Percentiles rank a stretch among this genome's conserved stretches.
Evolutionary conservation across 2,329 filamentous ascomycete species (phyloP).

Genomic region (Ceratocystis destructans): DNA sequence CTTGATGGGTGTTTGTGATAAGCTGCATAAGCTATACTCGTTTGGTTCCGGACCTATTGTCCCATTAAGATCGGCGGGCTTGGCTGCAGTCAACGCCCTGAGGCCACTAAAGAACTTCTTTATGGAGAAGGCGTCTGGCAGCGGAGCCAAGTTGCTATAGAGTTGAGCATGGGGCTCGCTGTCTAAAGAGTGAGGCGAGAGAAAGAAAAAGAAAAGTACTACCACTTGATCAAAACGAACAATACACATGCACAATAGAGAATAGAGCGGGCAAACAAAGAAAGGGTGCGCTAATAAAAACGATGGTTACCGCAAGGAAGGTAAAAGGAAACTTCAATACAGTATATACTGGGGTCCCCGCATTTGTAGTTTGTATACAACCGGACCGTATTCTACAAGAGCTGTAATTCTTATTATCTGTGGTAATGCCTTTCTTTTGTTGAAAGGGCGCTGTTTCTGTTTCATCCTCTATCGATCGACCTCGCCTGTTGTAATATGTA

Average conservation of each 20-base stretch:
- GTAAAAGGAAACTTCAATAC: constrained; percentile 19
- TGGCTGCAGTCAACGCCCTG: constrained; percentile 62
- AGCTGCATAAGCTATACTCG: constrained; percentile 86
- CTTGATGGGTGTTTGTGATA: constrained; percentile 69
- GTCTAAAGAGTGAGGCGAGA: neutral
- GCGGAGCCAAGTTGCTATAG: constrained; percentile 34
- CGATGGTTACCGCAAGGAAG: constrained; percentile 6
- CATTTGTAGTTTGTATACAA: constrained; percentile 22
- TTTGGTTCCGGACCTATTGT: constrained; percentile 67
- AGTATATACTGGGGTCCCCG: constrained; percentile 22
- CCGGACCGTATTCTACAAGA: constrained; percentile 9
- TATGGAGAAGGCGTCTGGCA: constrained; percentile 59
- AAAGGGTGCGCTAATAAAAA: neutral
- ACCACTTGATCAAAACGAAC: constrained; percentile 2
- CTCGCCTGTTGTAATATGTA: constrained; percentile 33
- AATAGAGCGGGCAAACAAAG: neutral
- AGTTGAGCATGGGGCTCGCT: neutral
- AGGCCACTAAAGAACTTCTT: constrained; percentile 68
- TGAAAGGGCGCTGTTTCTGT: constrained; percentile 17
- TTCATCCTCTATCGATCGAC: constrained; percentile 40
- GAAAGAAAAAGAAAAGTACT: neutral
- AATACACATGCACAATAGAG: neutral
- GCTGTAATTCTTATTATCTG: constrained; percentile 15
- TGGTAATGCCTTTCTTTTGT: constrained; percentile 20
- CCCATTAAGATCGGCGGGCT: constrained; percentile 60